These are phyloP conservation scores for Gregarina niphandrodes DNA, from an alignment of 169 alveolate species.

Conservation along the genomic window DNA sequence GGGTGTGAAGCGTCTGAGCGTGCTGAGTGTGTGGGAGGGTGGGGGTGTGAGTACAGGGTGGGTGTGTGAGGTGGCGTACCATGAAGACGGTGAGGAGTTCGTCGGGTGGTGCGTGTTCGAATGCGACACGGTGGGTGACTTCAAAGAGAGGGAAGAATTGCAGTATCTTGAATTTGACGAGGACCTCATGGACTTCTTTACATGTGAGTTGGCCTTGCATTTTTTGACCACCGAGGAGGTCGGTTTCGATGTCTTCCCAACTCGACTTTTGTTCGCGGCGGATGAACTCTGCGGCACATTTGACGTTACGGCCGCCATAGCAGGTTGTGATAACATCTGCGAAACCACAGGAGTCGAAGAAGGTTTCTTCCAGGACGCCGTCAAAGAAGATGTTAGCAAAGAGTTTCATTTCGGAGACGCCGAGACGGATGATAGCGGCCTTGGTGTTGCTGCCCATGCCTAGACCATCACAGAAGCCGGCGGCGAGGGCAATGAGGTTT, in stretches of 20 bases:
- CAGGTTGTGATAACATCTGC: constrained; percentile 70
- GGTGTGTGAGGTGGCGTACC: too few species aligned
- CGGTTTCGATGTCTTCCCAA: constrained; percentile 57
- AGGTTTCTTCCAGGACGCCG: constrained; percentile 39
- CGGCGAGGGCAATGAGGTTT: constrained; percentile 65
- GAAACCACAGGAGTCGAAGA: constrained; percentile 64
- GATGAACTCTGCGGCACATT: constrained; percentile 66
- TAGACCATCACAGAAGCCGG: constrained; percentile 75
- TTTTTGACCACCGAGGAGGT: constrained; percentile 60
- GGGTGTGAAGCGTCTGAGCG: too few species aligned
- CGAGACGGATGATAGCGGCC: constrained; percentile 71
- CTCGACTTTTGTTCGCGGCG: constrained; percentile 36
- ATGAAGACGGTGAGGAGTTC: constrained; percentile 13
- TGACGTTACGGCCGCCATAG: constrained; percentile 62
- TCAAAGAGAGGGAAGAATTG: constrained; percentile 16
- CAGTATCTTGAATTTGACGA: constrained; percentile 8
- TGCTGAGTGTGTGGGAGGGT: too few species aligned
- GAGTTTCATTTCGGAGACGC: constrained; percentile 53
- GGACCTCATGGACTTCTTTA: constrained; percentile 8
- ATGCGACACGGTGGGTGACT: constrained; percentile 17
- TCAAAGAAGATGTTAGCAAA: constrained; percentile 39
- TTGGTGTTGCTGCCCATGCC: constrained; percentile 65
- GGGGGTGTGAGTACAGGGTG: too few species aligned
- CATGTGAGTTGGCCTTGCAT: constrained; percentile 30
- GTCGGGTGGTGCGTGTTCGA: constrained; percentile 5